A percentile compares a stretch with the other conserved stretches of the same genome.
phyloP scores from a whole-genome alignment of 805 yeast species.

The Ogataea allantospora region DNA sequence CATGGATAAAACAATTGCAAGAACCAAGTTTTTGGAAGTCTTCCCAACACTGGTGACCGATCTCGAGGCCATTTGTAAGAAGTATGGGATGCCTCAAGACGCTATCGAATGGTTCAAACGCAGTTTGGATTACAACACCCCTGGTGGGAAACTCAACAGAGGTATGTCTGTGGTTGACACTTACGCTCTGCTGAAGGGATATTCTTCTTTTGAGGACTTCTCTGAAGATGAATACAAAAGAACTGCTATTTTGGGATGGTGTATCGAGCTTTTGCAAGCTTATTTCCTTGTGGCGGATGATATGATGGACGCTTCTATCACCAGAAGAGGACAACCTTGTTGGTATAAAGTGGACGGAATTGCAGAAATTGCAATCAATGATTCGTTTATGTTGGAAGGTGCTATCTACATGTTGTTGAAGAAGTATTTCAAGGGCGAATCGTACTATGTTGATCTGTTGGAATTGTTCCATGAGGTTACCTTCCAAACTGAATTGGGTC shows the following conservation, averaged over 20 bases:
- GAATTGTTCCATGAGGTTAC: constrained; percentile 97
- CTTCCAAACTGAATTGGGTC: constrained; percentile 97
- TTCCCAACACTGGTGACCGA: constrained; percentile 82
- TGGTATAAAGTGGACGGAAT: constrained; percentile 86
- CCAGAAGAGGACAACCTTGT: constrained; percentile 98
- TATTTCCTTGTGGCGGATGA: constrained; percentile 97
- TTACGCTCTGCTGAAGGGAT: constrained; percentile 72
- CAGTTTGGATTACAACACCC: constrained; percentile 78
- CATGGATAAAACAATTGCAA: constrained; percentile 41
- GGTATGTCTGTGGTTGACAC: constrained; percentile 96
- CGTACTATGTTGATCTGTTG: constrained; percentile 82
- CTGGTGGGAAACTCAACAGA: constrained; percentile 96
- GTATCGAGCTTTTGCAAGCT: constrained; percentile 91
- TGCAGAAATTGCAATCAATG: constrained; percentile 93
- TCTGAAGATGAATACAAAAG: constrained; percentile 69
- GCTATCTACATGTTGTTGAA: constrained; percentile 87
- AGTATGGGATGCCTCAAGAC: constrained; percentile 79
- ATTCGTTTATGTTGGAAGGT: constrained; percentile 94
- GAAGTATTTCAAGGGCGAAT: constrained; percentile 78
- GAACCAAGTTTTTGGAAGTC: constrained; percentile 57
- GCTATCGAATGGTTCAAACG: constrained; percentile 83
- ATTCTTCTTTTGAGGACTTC: constrained; percentile 56
- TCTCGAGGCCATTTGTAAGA: constrained; percentile 54
- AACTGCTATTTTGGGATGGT: constrained; percentile 92
- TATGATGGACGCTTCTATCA: constrained; percentile 95